Base-by-base conservation (phyloP, 2,329 filamentous ascomycete genomes). In the Alternaria tenuissima region DNA sequence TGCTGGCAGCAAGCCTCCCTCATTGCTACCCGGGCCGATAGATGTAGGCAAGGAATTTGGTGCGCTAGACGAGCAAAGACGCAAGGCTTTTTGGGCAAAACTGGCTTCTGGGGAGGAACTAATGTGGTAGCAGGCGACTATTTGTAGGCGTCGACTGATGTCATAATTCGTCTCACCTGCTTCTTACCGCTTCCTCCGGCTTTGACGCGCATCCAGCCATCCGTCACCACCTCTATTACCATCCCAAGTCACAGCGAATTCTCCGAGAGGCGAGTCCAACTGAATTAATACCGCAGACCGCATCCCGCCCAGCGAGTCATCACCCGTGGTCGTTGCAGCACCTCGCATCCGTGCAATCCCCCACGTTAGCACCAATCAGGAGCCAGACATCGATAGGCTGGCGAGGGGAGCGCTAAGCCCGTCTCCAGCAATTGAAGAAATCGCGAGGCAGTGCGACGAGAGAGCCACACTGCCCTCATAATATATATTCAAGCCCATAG, bases 381-480 rank as follows among this genome's bases (percentile, higher is more conserved):
- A 60, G 57, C 57, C 53, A 52, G 38, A 55, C 57, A 59, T 59
- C 66, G 67, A 67, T 67, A 72, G 70, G 65, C 65, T 68, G 64
- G 68, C 68, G 66, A 70, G 65, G 69, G 69, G 71, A 76, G 73
- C 71, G 74, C 74, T 75, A 75, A 73, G 74, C 62, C 69, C 57
- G 67, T 68, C 62, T 65, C 64, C 62, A 74, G 69, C 72, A 75
- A 73, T 76, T 74, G 72, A 75, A 71, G 70, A 74, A 74, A 72
- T 72, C 71, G 67, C 70, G 62, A 68, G 63, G 66, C 66, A 68
- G 62, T 63, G 63, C 72, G 65, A 55, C 69, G 47, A 56, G 55
- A 48, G 61, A 53, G 63, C 65, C 68, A 58, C 67, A 58, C 55
- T 64, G 51, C 51, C 51, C 56, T 49, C 44, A 34, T 14, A 28